Base-by-base conservation (phyloP, 305 asterid species). In the Petunia hybrid region DNA sequence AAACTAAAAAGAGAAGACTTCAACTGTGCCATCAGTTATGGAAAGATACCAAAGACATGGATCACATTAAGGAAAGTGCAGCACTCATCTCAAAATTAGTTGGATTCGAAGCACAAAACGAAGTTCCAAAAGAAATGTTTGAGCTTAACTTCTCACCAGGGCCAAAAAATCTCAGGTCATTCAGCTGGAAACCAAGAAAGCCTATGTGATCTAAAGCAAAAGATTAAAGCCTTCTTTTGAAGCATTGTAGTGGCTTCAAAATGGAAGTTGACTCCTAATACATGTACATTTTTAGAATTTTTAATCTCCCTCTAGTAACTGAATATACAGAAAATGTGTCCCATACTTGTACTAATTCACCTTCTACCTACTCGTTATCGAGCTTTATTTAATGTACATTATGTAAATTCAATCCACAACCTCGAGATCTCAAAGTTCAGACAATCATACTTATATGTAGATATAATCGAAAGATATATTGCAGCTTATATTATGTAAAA, bases 91-190 rank as follows among this genome's bases (percentile, higher is more conserved):
- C 97, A 31, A 93, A 92, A 70, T 83, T 97, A 71, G 93, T 89
- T 8, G 99, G 97, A 46, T 83, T 94, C 22, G 88, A 79, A 78
- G 93, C 88, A 45, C 86, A 88, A 45, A 89, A 87, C 39, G 85
- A 85, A 56, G 93, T 91, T 7, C 92, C 93, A 10, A 91, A 90
- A 63, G 97, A 90, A 80, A 91, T 92, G 91, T 92, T 96, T 62
- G 99, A 97, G 74, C 97, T 96, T 40, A 96, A 88, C 90, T 87
- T 94, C 87, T 79, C 91, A 3, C 90, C 92, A 9, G 88, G 86
- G 62, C 88, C 87, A 4, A 68, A 78, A 45, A 89, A 77, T 51
- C n/a, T 85, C 70, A 89, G 86, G 85, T 77, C 95, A 67, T 89
- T 80, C 88, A 87, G 88, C 89, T 91, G 97, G 97, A 88, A 84